Evolutionary conservation across 2,329 filamentous ascomycete genomes (phyloP).

Genomic region (Alternaria burnsii): DNA sequence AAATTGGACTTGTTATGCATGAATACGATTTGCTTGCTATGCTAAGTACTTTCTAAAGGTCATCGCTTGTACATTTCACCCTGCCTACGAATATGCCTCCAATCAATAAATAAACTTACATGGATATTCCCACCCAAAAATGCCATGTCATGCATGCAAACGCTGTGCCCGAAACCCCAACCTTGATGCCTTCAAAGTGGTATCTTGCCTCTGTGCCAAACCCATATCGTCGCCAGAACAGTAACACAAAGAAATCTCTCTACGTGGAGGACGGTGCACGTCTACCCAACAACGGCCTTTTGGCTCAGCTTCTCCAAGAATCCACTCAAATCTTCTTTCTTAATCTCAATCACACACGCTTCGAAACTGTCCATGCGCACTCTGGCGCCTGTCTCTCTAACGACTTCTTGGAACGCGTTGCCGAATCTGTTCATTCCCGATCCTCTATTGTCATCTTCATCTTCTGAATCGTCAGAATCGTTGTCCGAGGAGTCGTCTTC

Average conservation of each 20-base stretch:
- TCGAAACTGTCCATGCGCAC: conserved; percentile 97
- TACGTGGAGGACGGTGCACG: neutral
- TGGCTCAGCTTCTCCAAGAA: conserved; percentile 93
- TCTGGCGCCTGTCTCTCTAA: conserved; percentile 86
- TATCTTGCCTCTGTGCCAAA: neutral
- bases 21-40: conserved; percentile 8
- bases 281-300: conserved; percentile 77
- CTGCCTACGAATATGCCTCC: conserved; percentile 13
- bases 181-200: neutral
- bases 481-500: conserved; percentile 65
- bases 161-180: conserved; percentile 5
- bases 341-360: conserved; percentile 96
- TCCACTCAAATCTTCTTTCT: conserved; percentile 88
- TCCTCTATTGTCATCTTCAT: conserved; percentile 67
- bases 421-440: conserved; percentile 90
- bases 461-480: conserved; percentile 52
- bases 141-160: conserved; percentile 3
- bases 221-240: neutral
- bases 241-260: neutral
- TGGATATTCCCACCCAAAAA: neutral
- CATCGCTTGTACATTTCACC: conserved; percentile 11
- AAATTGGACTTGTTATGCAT: conserved; percentile 11
- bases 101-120: neutral
- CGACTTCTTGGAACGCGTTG: conserved; percentile 93
- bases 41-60: conserved; percentile 15